Evolutionary conservation across 2,329 filamentous ascomycete genomes (phyloP).

Genomic region (Elsinoe ampelina): DNA sequence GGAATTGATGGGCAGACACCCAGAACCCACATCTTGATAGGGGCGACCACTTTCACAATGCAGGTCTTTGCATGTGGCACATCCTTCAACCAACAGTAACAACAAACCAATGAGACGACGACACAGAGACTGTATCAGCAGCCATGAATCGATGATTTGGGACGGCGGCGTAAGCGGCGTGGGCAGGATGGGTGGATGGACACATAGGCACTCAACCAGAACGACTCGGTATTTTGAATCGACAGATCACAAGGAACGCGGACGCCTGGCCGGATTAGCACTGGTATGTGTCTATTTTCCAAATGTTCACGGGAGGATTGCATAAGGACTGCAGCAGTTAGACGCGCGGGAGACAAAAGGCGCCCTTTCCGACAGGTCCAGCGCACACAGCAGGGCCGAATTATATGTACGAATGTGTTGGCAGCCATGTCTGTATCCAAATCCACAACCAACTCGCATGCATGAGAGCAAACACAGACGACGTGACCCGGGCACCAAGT

Average conservation of each 20-base stretch:
- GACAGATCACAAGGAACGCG: conserved; percentile 5
- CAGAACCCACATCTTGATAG: conserved; percentile 13
- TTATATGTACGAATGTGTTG: conserved; percentile 11
- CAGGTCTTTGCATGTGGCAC: not conserved
- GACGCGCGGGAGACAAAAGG: not conserved
- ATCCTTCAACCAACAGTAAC: not conserved
- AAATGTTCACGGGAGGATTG: not conserved
- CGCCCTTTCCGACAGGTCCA: not conserved
- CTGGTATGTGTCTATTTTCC: not conserved
- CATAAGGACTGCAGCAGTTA: not conserved
- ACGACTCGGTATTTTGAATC: not conserved
- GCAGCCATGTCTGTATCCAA: conserved; percentile 1
- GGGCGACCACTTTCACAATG: not conserved
- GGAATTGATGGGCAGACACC: conserved; percentile 32
- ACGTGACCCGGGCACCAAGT: not conserved
- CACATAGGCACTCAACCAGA: not conserved
- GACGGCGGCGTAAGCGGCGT: not conserved
- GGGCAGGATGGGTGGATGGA: not conserved
- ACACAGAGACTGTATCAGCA: not conserved
- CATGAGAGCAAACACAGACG: not conserved
- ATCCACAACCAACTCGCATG: conserved; percentile 4
- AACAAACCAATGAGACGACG: not conserved
- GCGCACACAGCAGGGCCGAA: not conserved
- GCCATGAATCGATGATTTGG: not conserved
- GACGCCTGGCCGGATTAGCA: not conserved